Evolutionary conservation across 2,329 filamentous ascomycete genomes (phyloP).

Genomic region (Hypoxylon sp.): DNA sequence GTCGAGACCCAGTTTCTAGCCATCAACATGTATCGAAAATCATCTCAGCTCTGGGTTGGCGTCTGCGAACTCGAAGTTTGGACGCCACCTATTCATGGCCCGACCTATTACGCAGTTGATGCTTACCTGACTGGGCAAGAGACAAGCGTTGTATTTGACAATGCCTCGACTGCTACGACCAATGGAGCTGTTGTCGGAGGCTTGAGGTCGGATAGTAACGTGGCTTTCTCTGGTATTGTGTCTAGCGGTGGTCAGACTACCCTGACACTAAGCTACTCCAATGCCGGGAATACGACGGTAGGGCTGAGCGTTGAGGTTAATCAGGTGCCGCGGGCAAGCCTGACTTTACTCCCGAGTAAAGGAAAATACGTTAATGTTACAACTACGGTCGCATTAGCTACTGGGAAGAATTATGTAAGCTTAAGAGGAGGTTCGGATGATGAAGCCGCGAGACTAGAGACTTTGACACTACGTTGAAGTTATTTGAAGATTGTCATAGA

Average conservation of each 20-base stretch:
- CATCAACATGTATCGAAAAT: slow-evolving; percentile 51
- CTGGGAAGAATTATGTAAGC: slow-evolving; percentile 52
- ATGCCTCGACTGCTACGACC: slow-evolving; percentile 39
- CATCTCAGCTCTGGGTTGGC: slow-evolving; percentile 48
- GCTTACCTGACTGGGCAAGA: slow-evolving; percentile 50
- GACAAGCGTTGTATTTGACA: slow-evolving; percentile 49
- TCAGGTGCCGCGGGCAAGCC: slow-evolving; percentile 37
- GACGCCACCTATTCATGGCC: slow-evolving; percentile 46
- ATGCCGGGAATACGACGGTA: slow-evolving; percentile 39
- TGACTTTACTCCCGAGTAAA: slow-evolving; percentile 43
- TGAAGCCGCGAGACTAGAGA: slow-evolving; percentile 47
- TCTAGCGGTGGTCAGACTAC: slow-evolving; percentile 36
- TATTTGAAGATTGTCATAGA: neutral
- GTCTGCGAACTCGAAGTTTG: slow-evolving; percentile 56
- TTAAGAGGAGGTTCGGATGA: slow-evolving; percentile 45
- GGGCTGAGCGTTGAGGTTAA: slow-evolving; percentile 49
- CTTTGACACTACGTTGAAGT: slow-evolving; percentile 32
- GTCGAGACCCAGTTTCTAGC: slow-evolving; percentile 53
- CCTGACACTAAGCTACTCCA: slow-evolving; percentile 49
- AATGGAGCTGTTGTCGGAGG: slow-evolving; percentile 51
- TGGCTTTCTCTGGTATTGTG: slow-evolving; percentile 52
- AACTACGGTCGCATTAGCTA: slow-evolving; percentile 41
- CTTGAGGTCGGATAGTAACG: slow-evolving; percentile 46
- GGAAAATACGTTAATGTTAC: slow-evolving; percentile 39
- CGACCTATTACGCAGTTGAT: slow-evolving; percentile 51